Conservation (phyloP, 352 stramenopile species). For the Phytopythium mirpurense region DNA sequence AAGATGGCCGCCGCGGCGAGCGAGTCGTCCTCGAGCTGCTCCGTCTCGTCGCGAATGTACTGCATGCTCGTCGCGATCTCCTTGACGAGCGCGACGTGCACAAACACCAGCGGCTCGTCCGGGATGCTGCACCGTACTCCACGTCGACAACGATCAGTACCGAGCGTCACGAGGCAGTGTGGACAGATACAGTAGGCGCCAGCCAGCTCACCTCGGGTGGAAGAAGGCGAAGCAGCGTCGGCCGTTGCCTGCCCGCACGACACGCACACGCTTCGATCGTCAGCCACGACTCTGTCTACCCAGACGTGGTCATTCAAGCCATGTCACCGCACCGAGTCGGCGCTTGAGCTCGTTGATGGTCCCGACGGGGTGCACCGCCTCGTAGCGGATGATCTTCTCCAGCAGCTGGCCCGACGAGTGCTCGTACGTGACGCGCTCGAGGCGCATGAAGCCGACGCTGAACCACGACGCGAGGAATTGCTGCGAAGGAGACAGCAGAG, state of each 20-base stretch:
- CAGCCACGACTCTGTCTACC: too few relatives aligned
- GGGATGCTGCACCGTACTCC: slow-evolving; percentile 68
- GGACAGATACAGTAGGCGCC: too few relatives aligned
- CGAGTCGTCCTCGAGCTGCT: slow-evolving; percentile 51
- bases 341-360: slow-evolving; percentile 92
- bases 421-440: slow-evolving; percentile 93
- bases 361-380: slow-evolving; percentile 92
- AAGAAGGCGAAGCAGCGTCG: slow-evolving; percentile 94
- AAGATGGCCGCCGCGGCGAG: slow-evolving; percentile 87
- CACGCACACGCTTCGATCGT: too few relatives aligned
- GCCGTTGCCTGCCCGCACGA: slow-evolving; percentile 28
- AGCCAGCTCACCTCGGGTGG: slow-evolving; percentile 86
- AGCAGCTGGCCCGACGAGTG: slow-evolving; percentile 88
- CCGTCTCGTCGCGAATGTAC: slow-evolving; percentile 81
- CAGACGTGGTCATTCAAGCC: not conserved
- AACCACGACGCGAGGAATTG: slow-evolving; percentile 91
- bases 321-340: slow-evolving; percentile 58
- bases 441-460: slow-evolving; percentile 86
- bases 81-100: slow-evolving; percentile 91
- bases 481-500: slow-evolving; percentile 14
- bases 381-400: slow-evolving; percentile 94
- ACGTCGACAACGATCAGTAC: too few relatives aligned
- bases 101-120: slow-evolving; percentile 92
- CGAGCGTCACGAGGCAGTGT: too few relatives aligned
- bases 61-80: slow-evolving; percentile 89